Percentiles rank a stretch among this genome's conserved stretches.
Conservation (phyloP, 148 eudicot species). For the Chenopodium suecicum region DNA sequence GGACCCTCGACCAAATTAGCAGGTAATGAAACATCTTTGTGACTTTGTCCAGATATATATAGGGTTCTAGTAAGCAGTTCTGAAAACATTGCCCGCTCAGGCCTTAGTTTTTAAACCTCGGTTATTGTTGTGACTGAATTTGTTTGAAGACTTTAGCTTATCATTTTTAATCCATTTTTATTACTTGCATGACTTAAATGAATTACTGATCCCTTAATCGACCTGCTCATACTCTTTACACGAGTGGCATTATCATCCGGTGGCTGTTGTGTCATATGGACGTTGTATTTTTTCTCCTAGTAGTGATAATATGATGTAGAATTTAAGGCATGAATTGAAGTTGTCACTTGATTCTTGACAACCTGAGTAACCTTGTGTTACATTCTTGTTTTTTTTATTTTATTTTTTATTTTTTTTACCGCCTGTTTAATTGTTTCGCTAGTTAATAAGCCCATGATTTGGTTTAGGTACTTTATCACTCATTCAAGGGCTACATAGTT, state of each 20-base stretch:
- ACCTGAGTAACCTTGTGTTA: no score
- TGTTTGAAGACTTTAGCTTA: not conserved
- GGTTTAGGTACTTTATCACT: no score
- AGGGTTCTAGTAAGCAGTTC: not conserved
- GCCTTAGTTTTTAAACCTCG: not conserved
- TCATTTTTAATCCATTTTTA: not conserved
- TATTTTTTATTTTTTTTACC: no score
- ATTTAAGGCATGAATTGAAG: no score
- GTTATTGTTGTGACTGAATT: not conserved
- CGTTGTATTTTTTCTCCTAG: not conserved
- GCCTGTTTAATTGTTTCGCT: no score
- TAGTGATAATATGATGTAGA: no score
- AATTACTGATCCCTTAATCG: no score
- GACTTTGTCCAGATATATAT: not conserved
- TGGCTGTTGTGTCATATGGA: not conserved
- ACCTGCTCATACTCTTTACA: not conserved
- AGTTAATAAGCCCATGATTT: no score
- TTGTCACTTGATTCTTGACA: no score
- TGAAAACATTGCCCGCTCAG: no score
- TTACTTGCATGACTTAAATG: not conserved
- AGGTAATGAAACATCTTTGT: slow-evolving; percentile 32
- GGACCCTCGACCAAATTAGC: slow-evolving; percentile 33
- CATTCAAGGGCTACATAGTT: no score
- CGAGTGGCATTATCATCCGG: not conserved
- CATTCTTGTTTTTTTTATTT: no score